These are phyloP conservation scores for Ascosphaera acerosa DNA, from an alignment of 2,329 filamentous ascomycete genomes.

Conservation along the genomic window DNA sequence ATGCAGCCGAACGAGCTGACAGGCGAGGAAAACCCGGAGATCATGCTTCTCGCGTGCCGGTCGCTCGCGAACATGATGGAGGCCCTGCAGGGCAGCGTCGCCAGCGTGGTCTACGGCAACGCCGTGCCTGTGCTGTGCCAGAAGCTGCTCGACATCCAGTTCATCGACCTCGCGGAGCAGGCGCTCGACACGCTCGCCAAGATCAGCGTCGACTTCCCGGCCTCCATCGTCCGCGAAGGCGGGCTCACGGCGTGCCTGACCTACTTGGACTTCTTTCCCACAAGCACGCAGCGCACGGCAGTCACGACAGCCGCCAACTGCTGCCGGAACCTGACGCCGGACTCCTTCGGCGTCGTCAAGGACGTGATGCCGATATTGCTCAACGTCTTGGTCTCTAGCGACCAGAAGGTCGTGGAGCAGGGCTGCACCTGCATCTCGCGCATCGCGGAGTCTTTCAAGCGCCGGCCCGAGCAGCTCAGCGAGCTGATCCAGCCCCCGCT, in stretches of 20 bases:
- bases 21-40: constrained; percentile 76
- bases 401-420: constrained; percentile 92
- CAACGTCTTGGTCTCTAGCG: constrained; percentile 70
- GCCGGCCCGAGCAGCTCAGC: constrained; percentile 67
- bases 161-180: constrained; percentile 93
- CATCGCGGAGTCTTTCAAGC: constrained; percentile 91
- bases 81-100: constrained; percentile 70
- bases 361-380: constrained; percentile 94
- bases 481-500: constrained; percentile 76
- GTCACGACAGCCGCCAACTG: constrained; percentile 96
- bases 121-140: constrained; percentile 86
- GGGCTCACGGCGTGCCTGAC: constrained; percentile 87
- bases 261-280: constrained; percentile 92
- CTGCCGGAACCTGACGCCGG: constrained; percentile 85
- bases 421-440: constrained; percentile 85
- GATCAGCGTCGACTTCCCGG: constrained; percentile 87
- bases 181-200: constrained; percentile 69
- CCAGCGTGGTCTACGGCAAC: constrained; percentile 91
- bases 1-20: constrained; percentile 86
- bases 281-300: constrained; percentile 84
- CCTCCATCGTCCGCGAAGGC: constrained; percentile 84
- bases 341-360: constrained; percentile 71
- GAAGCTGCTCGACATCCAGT: constrained; percentile 86
- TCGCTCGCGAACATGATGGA: constrained; percentile 97
- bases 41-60: constrained; percentile 89